A percentile compares a stretch with the other conserved stretches of the same genome.
Conservation (phyloP, 140 eudicot species). For the Ambrosia hybrid region DNA sequence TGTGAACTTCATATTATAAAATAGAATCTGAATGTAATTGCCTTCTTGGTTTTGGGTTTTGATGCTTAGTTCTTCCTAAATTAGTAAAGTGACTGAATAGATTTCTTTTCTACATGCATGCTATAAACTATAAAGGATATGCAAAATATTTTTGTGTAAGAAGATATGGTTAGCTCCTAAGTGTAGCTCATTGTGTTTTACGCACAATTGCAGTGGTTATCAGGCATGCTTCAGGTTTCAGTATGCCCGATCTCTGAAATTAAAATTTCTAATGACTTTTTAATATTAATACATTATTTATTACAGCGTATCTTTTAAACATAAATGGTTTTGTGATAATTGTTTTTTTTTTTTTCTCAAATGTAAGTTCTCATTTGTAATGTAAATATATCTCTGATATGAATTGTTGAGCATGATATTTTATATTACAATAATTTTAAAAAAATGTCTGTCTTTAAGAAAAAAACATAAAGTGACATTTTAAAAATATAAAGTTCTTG, state of each 20-base stretch:
- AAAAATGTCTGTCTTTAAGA: neutral
- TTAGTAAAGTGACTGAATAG: too few species aligned
- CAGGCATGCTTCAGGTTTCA: neutral
- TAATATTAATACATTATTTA: neutral
- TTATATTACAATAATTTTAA: neutral
- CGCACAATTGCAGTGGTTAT: neutral
- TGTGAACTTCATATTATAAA: neutral
- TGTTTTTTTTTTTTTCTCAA: neutral
- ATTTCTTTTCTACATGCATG: too few species aligned
- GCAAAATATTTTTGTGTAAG: too few species aligned
- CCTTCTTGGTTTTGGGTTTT: too few species aligned
- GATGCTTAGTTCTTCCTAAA: too few species aligned
- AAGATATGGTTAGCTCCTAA: too few species aligned
- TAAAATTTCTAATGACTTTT: neutral
- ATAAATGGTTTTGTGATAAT: neutral
- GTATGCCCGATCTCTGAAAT: neutral
- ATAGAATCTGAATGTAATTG: too few species aligned
- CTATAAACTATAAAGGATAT: too few species aligned
- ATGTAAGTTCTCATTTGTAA: neutral
- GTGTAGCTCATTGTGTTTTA: neutral
- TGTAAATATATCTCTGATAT: conserved; percentile 1
- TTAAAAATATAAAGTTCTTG: neutral
- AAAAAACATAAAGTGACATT: neutral
- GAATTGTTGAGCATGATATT: conserved; percentile 1
- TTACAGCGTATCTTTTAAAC: neutral